Base-by-base conservation (phyloP, 2,329 filamentous ascomycete genomes). In the Colletotrichum sp. region DNA sequence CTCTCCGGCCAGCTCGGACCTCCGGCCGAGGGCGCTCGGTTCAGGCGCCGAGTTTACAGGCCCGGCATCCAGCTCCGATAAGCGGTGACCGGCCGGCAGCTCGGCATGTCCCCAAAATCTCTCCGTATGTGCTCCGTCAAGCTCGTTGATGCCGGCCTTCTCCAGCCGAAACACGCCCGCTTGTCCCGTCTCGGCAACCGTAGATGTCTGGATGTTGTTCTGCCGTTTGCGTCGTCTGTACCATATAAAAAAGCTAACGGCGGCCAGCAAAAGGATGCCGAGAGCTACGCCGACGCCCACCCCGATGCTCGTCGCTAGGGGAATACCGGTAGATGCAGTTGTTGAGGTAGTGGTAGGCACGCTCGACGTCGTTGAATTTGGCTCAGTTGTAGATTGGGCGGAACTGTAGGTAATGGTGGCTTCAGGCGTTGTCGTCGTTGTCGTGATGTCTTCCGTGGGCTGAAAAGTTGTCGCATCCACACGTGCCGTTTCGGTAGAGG, bases 221-320 rank as follows among this genome's bases (percentile, higher is more conserved):
- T 0, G n/a, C 6, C 43, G 43, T 47, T 13, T 47, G 1, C n/a
- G 43, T 21, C 43, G 18, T 13, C 43, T 47, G n/a, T 47, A 47
- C 43, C 43, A 47, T 0, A 13, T 47, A n/a, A 47, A 47, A 11
- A 47, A 47, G 43, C 43, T n/a, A 1, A 21, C 0, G 6, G 43
- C 0, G 21, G 43, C 43, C 0, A 47, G 43, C 0, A 47, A 12
- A 0, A 47, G n/a, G 6, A 47, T 47, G 1, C 43, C 43, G 43
- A 47, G 43, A 47, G 43, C 43, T 3, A 47, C 43, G n/a, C 43
- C 43, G 43, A 47, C 43, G 6, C 43, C 43, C 3, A 47, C 43
- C 0, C 43, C 43, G 43, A 47, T 47, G 43, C 43, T 47, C 43
- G 43, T 47, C 11, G 43, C 18, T 3, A 47, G 43, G 0, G 43